Conservation (phyloP, 176 grass and related monocot species). For the Bothriochloa decipiens region DNA sequence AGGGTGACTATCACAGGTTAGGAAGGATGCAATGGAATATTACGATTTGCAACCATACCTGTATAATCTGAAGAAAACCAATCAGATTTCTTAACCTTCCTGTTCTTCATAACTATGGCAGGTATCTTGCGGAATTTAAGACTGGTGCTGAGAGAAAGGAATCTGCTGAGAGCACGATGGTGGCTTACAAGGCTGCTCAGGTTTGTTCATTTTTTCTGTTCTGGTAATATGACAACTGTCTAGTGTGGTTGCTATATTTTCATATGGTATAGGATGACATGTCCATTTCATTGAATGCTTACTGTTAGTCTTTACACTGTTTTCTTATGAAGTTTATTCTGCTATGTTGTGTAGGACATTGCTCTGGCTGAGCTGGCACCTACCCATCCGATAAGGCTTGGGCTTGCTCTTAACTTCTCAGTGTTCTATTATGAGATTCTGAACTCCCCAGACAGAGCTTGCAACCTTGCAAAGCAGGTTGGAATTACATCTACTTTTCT, state of each 20-base stretch:
- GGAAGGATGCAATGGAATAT: neutral
- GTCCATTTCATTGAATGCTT: neutral
- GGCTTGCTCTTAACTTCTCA: slow-evolving; percentile 88
- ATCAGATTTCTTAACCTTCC: neutral
- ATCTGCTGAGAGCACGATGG: too few relatives aligned
- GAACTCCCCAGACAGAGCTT: slow-evolving; percentile 85
- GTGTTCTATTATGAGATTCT: slow-evolving; percentile 96
- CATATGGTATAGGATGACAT: neutral
- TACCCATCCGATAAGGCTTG: slow-evolving; percentile 87
- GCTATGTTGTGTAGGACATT: slow-evolving; percentile 61
- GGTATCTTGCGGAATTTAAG: slow-evolving; percentile 93
- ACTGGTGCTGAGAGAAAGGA: slow-evolving; percentile 72
- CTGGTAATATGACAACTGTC: neutral
- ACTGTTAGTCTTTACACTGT: neutral
- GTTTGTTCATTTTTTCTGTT: slow-evolving; percentile 44
- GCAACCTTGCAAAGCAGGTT: slow-evolving; percentile 91
- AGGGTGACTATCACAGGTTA: slow-evolving; percentile 95
- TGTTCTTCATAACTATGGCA: slow-evolving; percentile 9
- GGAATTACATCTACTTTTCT: slow-evolving; percentile 11
- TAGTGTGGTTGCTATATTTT: neutral
- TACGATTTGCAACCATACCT: neutral
- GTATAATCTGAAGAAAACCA: neutral
- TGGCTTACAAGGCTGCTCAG: slow-evolving; percentile 83
- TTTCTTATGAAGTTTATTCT: slow-evolving; percentile 1
- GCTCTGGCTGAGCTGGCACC: slow-evolving; percentile 77